Evolutionary conservation across 2,329 filamentous ascomycete species (phyloP).

Genomic region (Xylariaceae sp.): DNA sequence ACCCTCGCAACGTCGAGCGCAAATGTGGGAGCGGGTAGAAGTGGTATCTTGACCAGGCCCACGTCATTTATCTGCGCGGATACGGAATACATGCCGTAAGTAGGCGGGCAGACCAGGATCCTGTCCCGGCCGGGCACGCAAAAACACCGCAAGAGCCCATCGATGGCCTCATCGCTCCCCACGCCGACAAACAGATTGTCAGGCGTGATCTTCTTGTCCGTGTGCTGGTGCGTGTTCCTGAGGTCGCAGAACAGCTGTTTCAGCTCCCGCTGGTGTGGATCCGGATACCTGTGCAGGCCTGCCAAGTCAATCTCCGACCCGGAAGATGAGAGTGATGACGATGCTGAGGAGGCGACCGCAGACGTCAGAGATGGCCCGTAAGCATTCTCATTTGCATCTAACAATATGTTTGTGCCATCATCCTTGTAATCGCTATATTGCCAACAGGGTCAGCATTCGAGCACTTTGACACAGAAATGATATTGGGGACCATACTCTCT

Average conservation of each 20-base stretch:
- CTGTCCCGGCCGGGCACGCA: slow-evolving; percentile 82
- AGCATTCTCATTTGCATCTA: slow-evolving; percentile 97
- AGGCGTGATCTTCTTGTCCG: slow-evolving; percentile 65
- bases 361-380: slow-evolving; percentile 74
- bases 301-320: slow-evolving; percentile 66
- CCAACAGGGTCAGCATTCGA: slow-evolving; percentile 32
- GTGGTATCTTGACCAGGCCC: slow-evolving; percentile 76
- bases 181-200: slow-evolving; percentile 92
- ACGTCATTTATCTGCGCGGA: slow-evolving; percentile 94
- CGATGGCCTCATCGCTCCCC: slow-evolving; percentile 94
- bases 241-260: slow-evolving; percentile 84
- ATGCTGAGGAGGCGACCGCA: slow-evolving; percentile 45
- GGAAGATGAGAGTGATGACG: slow-evolving; percentile 31
- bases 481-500: slow-evolving; percentile 60
- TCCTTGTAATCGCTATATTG: slow-evolving; percentile 89
- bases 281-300: slow-evolving; percentile 88
- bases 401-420: slow-evolving; percentile 88
- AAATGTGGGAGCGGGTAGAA: slow-evolving; percentile 69
- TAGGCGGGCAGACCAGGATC: slow-evolving; percentile 91
- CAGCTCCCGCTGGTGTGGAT: slow-evolving; percentile 84
- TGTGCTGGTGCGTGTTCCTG: slow-evolving; percentile 82
- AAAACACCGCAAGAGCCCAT: slow-evolving; percentile 89
- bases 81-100: slow-evolving; percentile 97
- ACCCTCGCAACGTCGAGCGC: slow-evolving; percentile 68
- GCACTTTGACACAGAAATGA: slow-evolving; percentile 2